phyloP scores from a whole-genome alignment of 2,329 filamentous ascomycete species.

The Fusarium floridanum region DNA sequence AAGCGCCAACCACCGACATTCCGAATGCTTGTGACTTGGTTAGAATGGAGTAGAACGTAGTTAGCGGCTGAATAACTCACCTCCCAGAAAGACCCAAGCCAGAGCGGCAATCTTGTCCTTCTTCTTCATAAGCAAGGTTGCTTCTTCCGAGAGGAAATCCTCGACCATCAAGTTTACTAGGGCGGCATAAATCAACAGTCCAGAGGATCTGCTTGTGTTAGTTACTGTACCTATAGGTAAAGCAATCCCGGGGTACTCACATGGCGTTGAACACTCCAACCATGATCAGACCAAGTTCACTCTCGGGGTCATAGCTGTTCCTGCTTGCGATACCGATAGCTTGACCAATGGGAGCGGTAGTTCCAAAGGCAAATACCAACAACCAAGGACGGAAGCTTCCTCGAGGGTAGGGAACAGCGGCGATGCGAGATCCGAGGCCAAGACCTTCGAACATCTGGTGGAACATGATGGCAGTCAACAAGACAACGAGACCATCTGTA shows the following conservation, averaged over 20 bases:
- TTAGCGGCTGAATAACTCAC: conserved; percentile 48
- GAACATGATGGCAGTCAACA: conserved; percentile 78
- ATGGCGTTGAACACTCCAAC: conserved; percentile 76
- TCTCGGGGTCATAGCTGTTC: conserved; percentile 71
- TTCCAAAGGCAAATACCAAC: conserved; percentile 72
- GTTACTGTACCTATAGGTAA: not conserved
- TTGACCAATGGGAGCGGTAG: conserved; percentile 74
- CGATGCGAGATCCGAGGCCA: conserved; percentile 78
- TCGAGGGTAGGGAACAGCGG: conserved; percentile 71
- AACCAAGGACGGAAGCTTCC: conserved; percentile 70
- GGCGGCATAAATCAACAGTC: conserved; percentile 72
- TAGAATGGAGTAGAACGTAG: not conserved
- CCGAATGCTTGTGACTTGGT: conserved; percentile 27
- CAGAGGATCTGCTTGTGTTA: conserved; percentile 63
- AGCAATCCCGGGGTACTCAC: conserved; percentile 50
- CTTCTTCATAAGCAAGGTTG: conserved; percentile 61
- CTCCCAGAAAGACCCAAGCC: conserved; percentile 63
- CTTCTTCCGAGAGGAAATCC: conserved; percentile 73
- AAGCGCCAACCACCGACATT: conserved; percentile 37
- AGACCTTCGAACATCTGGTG: conserved; percentile 79
- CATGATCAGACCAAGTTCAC: conserved; percentile 73
- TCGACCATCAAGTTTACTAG: conserved; percentile 74
- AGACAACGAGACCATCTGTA: conserved; percentile 74
- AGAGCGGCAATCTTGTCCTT: conserved; percentile 68
- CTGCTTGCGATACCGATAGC: conserved; percentile 71